These are phyloP conservation scores for Centella asiatica DNA, from an alignment of 129 eudicot species.

Conservation along the genomic window DNA sequence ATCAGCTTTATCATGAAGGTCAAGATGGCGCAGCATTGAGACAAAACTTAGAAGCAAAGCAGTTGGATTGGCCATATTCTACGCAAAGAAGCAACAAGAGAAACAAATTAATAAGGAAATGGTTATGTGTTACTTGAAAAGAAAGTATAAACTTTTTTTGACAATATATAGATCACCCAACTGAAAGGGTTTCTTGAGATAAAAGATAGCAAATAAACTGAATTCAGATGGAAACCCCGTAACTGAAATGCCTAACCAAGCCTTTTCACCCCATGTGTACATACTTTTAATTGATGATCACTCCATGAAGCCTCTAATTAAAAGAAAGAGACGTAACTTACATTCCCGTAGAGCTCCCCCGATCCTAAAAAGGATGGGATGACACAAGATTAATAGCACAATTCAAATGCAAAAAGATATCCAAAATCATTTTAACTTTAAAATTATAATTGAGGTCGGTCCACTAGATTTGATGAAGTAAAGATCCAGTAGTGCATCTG, in stretches of 20 bases:
- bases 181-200: neutral
- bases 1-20: slow-evolving; percentile 83
- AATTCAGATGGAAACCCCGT: neutral
- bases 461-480: too few species aligned
- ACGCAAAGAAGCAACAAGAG: slow-evolving; percentile 3
- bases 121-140: neutral
- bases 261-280: neutral
- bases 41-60: slow-evolving; percentile 91
- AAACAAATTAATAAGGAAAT: neutral
- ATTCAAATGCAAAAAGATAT: too few species aligned
- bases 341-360: too few species aligned
- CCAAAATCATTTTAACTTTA: too few species aligned
- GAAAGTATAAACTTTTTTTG: neutral
- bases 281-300: neutral
- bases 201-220: neutral
- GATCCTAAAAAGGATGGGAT: too few species aligned
- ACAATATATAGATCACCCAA: neutral
- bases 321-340: neutral
- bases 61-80: slow-evolving; percentile 98
- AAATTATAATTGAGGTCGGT: too few species aligned
- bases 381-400: too few species aligned
- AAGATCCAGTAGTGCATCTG: too few species aligned
- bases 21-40: slow-evolving; percentile 78
- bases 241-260: neutral
- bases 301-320: neutral